Base-by-base conservation (phyloP, 2,329 filamentous ascomycete genomes). In the Trichoderma oligosporum region DNA sequence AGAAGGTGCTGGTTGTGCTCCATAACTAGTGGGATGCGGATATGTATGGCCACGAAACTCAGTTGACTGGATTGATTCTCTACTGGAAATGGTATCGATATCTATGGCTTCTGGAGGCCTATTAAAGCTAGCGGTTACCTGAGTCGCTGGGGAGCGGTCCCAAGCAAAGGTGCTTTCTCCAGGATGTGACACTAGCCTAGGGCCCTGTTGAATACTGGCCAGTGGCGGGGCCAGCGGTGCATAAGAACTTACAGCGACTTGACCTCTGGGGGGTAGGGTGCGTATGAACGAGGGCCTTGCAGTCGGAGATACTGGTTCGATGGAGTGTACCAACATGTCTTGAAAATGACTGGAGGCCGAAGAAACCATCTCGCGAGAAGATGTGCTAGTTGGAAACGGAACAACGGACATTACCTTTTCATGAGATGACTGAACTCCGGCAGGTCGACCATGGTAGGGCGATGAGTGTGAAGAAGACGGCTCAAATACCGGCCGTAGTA, bases 281-380 rank as follows among this genome's bases (percentile, higher is more conserved):
- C 70, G 71, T 39, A 73, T 63, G 63, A 72, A 73, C 1, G 68
- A 68, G 3, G 72, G 70, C 56, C 64, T 66, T 65, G 68, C 68
- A 18, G 18, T 62, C 4, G 75, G 75, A 31, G 76, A 77, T 6
- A 51, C 62, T 18, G 74, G 72, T 61, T 80, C 78, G 61, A 79
- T 74, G 6, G 77, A 81, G 7, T 65, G 75, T 12, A 80, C 70
- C 59, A 78, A 65, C 62, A 75, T 70, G 36, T 81, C 78, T 61
- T 74, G 72, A 11, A 71, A 55, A 12, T 59, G 61, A 53, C 59
- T 49, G 6, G 56, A 57, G 12, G 56, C 22, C 12, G 63, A 25
- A 68, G 67, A 46, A 69, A 67, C 42, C 64, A 59, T 61, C 18
- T 63, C 65, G 46, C 63, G 63, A 16, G 66, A 64, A 41, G 63